A percentile compares a stretch with the other conserved stretches of the same genome.
phyloP scores from a whole-genome alignment of 2,329 filamentous ascomycete genomes.

The Penicillium capsulatum region DNA sequence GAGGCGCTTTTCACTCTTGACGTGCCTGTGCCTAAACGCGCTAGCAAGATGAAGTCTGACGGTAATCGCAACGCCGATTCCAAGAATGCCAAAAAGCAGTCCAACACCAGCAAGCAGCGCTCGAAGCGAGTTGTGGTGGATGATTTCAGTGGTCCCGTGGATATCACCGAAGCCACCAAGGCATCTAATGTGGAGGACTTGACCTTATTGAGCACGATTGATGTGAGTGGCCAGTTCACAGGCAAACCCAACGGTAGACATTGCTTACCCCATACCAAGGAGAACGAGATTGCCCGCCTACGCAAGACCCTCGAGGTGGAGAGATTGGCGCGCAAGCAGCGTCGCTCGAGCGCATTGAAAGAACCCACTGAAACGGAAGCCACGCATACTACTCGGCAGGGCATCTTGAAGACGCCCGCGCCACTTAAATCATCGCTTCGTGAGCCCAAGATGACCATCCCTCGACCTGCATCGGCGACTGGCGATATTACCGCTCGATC shows the following conservation, averaged over 20 bases:
- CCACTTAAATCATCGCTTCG: constrained; percentile 56
- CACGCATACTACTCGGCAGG: constrained; percentile 33
- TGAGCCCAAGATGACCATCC: constrained; percentile 41
- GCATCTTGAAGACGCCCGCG: constrained; percentile 33
- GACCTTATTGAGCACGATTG: constrained; percentile 54
- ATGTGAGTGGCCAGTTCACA: constrained; percentile 32
- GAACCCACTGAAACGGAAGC: constrained; percentile 41
- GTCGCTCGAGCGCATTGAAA: constrained; percentile 29
- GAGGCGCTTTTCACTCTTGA: constrained; percentile 39
- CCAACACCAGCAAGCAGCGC: constrained; percentile 39
- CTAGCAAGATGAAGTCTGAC: constrained; percentile 21
- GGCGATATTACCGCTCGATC: constrained; percentile 34
- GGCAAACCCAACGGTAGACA: not conserved
- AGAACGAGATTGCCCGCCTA: constrained; percentile 50
- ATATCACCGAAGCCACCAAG: constrained; percentile 28
- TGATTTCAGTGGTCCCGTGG: constrained; percentile 31
- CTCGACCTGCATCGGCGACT: constrained; percentile 33
- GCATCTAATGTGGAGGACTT: constrained; percentile 37
- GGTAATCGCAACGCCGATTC: constrained; percentile 17
- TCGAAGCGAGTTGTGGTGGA: constrained; percentile 38
- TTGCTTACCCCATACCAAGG: constrained; percentile 21
- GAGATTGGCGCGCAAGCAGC: constrained; percentile 42
- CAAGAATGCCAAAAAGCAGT: constrained; percentile 28
- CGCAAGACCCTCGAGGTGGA: constrained; percentile 55
- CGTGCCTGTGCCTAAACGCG: constrained; percentile 24